These are phyloP conservation scores for Rhynchospora breviuscula DNA, from an alignment of 176 grass and related monocot species.

Conservation along the genomic window DNA sequence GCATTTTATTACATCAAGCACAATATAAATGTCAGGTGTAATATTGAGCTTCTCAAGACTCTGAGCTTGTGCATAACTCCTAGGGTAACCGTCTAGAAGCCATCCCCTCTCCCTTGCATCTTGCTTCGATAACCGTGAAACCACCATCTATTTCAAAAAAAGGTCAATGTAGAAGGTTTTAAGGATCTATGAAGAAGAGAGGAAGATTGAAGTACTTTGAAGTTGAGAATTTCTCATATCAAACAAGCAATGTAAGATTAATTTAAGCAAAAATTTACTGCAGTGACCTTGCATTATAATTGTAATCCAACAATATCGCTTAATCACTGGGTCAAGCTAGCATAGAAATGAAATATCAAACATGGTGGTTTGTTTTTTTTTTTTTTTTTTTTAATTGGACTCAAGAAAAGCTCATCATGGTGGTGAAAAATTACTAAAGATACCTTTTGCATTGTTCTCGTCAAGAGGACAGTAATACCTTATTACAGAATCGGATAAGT, in stretches of 20 bases:
- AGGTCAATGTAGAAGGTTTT: background rate
- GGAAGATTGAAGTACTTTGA: background rate
- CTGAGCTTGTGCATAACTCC: constrained; percentile 68
- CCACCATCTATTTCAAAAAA: constrained; percentile 59
- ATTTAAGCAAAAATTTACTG: background rate
- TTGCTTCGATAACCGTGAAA: constrained; percentile 53
- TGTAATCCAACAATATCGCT: background rate
- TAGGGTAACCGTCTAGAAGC: constrained; percentile 95
- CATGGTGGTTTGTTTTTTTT: background rate
- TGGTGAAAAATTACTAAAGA: background rate
- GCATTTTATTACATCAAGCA: constrained; percentile 63
- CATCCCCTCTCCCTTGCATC: constrained; percentile 79
- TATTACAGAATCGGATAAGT: background rate
- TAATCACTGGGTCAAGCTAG: background rate
- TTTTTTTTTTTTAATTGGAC: background rate
- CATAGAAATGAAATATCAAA: background rate
- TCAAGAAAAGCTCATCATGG: background rate
- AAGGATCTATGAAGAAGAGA: background rate
- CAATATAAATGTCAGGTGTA: constrained; percentile 70
- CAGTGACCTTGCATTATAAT: background rate
- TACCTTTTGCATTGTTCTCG: background rate
- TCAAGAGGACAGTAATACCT: background rate
- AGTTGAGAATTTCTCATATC: background rate
- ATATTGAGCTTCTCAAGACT: constrained; percentile 82
- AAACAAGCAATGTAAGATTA: background rate